phyloP scores from a whole-genome alignment of 257 asterid genomes.

The Voacanga thouarsii region DNA sequence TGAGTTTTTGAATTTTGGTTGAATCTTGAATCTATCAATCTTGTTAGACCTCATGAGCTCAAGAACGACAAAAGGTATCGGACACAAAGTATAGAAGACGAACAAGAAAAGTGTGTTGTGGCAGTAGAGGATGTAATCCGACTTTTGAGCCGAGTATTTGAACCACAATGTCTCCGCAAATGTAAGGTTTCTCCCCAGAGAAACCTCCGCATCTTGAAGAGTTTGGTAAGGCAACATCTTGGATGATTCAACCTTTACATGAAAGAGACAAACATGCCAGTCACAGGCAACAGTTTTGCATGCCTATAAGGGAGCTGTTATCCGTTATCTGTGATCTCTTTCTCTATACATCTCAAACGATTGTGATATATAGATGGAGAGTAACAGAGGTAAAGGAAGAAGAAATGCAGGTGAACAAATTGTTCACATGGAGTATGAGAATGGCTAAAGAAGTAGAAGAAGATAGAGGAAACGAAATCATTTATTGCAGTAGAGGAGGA shows the following conservation, averaged over 20 bases:
- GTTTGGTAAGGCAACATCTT: slow-evolving; percentile 54
- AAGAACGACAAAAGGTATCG: slow-evolving; percentile 46
- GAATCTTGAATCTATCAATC: slow-evolving; percentile 53
- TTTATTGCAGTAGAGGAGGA: background rate
- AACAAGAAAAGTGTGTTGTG: slow-evolving; percentile 63
- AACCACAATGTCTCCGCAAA: slow-evolving; percentile 58
- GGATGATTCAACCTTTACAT: background rate
- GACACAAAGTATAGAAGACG: slow-evolving; percentile 53
- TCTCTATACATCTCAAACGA: slow-evolving; percentile 3
- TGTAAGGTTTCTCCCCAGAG: slow-evolving; percentile 58
- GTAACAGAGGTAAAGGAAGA: background rate
- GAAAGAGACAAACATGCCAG: no score
- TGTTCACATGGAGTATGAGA: no score
- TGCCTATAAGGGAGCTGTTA: background rate
- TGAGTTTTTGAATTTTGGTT: slow-evolving; percentile 50
- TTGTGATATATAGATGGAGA: slow-evolving; percentile 19
- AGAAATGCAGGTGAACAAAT: no score
- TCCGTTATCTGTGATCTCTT: slow-evolving; percentile 20
- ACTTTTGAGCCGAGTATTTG: slow-evolving; percentile 50
- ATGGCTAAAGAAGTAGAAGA: slow-evolving; percentile 7
- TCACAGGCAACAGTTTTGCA: background rate
- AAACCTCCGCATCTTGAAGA: slow-evolving; percentile 47
- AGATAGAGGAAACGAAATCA: background rate
- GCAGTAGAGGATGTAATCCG: slow-evolving; percentile 51
- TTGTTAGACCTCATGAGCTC: slow-evolving; percentile 45